Percentiles rank a stretch among this genome's conserved stretches.
Evolutionary conservation across 306 rosid genomes (phyloP).

Genomic region (Phaseolus lunatus): DNA sequence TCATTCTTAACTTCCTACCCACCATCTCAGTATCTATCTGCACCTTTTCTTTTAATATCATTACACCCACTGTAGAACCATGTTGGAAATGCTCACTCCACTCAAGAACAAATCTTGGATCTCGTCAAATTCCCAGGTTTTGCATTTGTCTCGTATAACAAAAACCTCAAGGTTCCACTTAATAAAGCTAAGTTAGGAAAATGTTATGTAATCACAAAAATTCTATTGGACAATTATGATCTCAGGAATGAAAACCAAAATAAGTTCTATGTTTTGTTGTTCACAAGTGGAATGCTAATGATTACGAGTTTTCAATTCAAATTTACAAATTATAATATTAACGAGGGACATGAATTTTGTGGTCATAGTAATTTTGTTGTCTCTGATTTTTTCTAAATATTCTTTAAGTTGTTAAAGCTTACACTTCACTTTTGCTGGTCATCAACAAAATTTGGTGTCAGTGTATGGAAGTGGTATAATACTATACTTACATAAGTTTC

Average conservation of each 20-base stretch:
- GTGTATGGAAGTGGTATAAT: constrained; percentile 14
- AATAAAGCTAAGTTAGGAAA: constrained; percentile 26
- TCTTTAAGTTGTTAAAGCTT: constrained; percentile 7
- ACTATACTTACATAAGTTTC: no score
- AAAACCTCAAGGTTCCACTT: neutral
- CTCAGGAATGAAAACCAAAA: constrained; percentile 16
- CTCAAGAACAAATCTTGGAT: constrained; percentile 24
- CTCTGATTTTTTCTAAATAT: neutral
- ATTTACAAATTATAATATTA: neutral
- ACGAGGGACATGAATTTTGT: neutral
- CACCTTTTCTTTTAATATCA: constrained; percentile 22
- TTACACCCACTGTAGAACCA: constrained; percentile 37
- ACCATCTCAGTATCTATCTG: constrained; percentile 20
- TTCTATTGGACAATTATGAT: constrained; percentile 17
- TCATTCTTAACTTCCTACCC: constrained; percentile 30
- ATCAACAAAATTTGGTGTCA: constrained; percentile 15
- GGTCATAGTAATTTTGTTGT: neutral
- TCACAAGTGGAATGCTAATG: constrained; percentile 32
- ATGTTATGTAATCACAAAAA: neutral
- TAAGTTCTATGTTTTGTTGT: neutral
- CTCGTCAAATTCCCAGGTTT: constrained; percentile 1
- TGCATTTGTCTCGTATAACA: neutral
- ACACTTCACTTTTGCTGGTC: neutral
- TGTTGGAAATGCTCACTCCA: constrained; percentile 43
- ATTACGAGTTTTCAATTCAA: constrained; percentile 33